These are phyloP conservation scores for Candida sp. DNA, from an alignment of 1,139 yeast species.

Conservation along the genomic window DNA sequence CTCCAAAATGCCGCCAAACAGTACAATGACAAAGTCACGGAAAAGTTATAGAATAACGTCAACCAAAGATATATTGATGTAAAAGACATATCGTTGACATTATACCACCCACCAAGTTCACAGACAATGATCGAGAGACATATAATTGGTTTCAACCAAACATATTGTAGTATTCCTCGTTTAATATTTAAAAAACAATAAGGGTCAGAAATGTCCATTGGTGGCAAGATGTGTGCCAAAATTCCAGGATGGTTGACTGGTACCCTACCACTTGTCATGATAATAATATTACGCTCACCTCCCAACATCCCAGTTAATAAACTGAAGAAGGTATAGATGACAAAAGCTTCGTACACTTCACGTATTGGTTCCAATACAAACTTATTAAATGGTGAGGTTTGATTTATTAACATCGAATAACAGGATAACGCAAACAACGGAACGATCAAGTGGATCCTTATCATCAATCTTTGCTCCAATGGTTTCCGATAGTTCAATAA, in stretches of 20 bases:
- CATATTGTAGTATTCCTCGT: conserved; percentile 88
- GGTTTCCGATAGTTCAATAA: conserved; percentile 79
- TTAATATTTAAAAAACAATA: conserved; percentile 71
- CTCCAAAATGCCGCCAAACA: conserved; percentile 92
- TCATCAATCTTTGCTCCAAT: conserved; percentile 78
- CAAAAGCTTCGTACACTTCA: conserved; percentile 95
- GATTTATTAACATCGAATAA: conserved; percentile 48
- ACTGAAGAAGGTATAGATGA: conserved; percentile 88
- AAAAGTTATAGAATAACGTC: conserved; percentile 68
- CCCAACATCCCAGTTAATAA: conserved; percentile 81
- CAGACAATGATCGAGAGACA: conserved; percentile 55
- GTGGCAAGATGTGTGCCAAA: conserved; percentile 43
- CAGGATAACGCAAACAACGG: conserved; percentile 56
- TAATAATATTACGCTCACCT: conserved; percentile 84
- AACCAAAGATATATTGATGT: conserved; percentile 61
- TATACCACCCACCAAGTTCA: conserved; percentile 48
- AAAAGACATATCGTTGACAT: conserved; percentile 47
- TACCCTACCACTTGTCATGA: conserved; percentile 66
- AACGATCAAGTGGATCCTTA: conserved; percentile 73
- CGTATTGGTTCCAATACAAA: conserved; percentile 69
- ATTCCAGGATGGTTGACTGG: conserved; percentile 76
- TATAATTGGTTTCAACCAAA: conserved; percentile 87
- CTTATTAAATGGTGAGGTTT: conserved; percentile 31
- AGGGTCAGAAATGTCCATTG: conserved; percentile 86
- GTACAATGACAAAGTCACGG: conserved; percentile 80